A percentile compares a stretch with the other conserved stretches of the same genome.
These are phyloP conservation scores for Farysia itapuensis DNA, from an alignment of 1,284 basidiomycete species.

Conservation along the genomic window DNA sequence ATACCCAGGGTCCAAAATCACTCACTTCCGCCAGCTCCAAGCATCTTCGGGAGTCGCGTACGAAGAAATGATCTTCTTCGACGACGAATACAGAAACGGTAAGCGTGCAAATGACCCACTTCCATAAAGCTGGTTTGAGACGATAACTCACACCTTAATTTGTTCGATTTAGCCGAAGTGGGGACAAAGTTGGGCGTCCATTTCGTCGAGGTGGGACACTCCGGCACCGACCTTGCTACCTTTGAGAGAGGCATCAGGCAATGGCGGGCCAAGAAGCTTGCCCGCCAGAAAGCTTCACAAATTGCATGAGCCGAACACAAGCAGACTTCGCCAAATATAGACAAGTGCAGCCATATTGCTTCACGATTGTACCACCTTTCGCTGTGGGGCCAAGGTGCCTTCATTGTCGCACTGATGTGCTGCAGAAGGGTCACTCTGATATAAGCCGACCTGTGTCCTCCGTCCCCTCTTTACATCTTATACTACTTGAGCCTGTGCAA, in stretches of 20 bases:
- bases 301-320: too few species aligned
- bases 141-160: not conserved
- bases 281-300: constrained; percentile 1
- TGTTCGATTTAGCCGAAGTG: constrained; percentile 38
- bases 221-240: constrained; percentile 43
- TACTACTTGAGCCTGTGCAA: too few species aligned
- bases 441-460: too few species aligned
- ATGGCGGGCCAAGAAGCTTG: constrained; percentile 43
- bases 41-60: constrained; percentile 42
- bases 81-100: constrained; percentile 52
- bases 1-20: constrained; percentile 55
- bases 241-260: constrained; percentile 44
- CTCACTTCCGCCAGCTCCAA: constrained; percentile 47
- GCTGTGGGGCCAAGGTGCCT: too few species aligned
- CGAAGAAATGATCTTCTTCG: constrained; percentile 57
- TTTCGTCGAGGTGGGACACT: constrained; percentile 50
- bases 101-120: not conserved
- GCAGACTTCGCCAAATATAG: too few species aligned
- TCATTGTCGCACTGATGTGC: too few species aligned
- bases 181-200: constrained; percentile 54
- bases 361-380: too few species aligned
- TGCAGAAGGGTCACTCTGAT: too few species aligned
- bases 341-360: too few species aligned
- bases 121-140: not conserved
- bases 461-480: too few species aligned